These are phyloP conservation scores for Williopsis jadinii DNA, from an alignment of 1,139 yeast genomes.

Conservation along the genomic window DNA sequence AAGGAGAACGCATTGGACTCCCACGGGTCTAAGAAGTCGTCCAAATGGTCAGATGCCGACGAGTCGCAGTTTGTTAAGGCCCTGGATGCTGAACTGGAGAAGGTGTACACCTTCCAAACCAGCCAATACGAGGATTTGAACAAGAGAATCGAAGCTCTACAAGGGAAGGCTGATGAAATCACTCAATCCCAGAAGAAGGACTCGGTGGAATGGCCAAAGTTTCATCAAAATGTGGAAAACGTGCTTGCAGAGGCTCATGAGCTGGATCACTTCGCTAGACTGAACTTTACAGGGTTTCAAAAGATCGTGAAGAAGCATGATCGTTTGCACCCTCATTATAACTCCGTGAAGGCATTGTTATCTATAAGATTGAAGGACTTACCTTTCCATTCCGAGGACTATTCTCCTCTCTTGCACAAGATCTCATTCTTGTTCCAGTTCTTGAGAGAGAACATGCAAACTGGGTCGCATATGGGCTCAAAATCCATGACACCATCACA, in stretches of 20 bases:
- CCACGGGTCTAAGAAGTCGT: slow-evolving; percentile 17
- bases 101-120: slow-evolving; percentile 84
- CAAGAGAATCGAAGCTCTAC: slow-evolving; percentile 57
- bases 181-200: slow-evolving; percentile 24
- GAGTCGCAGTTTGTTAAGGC: slow-evolving; percentile 76
- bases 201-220: slow-evolving; percentile 39
- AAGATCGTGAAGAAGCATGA: slow-evolving; percentile 96
- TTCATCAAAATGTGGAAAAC: slow-evolving; percentile 66
- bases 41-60: slow-evolving; percentile 67
- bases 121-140: slow-evolving; percentile 65
- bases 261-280: slow-evolving; percentile 80
- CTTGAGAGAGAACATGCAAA: slow-evolving; percentile 55
- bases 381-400: slow-evolving; percentile 93
- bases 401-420: slow-evolving; percentile 82
- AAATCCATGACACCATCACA: slow-evolving; percentile 15
- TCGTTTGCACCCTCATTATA: slow-evolving; percentile 72
- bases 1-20: slow-evolving; percentile 65
- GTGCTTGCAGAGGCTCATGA: slow-evolving; percentile 72
- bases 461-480: slow-evolving; percentile 24
- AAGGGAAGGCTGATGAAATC: slow-evolving; percentile 31
- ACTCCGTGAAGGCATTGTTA: slow-evolving; percentile 76
- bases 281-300: slow-evolving; percentile 90
- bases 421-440: slow-evolving; percentile 76
- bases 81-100: slow-evolving; percentile 82
- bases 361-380: slow-evolving; percentile 81